These are phyloP conservation scores for Podila epicladia DNA, from an alignment of 192 early-diverging fungal species.

Conservation along the genomic window DNA sequence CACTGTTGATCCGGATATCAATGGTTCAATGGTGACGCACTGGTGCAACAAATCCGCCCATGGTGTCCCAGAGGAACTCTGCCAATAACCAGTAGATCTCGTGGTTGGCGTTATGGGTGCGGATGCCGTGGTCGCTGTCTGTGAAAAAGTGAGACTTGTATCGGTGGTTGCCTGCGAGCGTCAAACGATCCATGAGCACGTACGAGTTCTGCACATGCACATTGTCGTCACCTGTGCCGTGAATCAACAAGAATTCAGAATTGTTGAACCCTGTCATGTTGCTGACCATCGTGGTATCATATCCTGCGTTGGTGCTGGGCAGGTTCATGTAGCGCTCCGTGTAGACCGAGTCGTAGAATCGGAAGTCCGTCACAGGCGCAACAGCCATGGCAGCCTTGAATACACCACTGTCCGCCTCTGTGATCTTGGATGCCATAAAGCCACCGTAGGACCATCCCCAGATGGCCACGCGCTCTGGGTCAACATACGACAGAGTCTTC, in stretches of 20 bases:
- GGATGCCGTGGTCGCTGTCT: slow-evolving; percentile 91
- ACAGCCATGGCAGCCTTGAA: slow-evolving; percentile 92
- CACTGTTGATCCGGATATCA: too few species aligned
- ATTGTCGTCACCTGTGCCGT: slow-evolving; percentile 86
- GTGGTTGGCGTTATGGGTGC: slow-evolving; percentile 75
- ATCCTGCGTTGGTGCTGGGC: slow-evolving; percentile 84
- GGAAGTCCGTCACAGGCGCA: slow-evolving; percentile 92
- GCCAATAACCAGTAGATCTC: slow-evolving; percentile 55
- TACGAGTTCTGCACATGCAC: slow-evolving; percentile 96
- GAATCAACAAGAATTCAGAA: slow-evolving; percentile 83
- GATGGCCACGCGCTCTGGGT: slow-evolving; percentile 82
- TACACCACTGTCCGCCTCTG: slow-evolving; percentile 85
- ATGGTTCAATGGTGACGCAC: slow-evolving; percentile 34
- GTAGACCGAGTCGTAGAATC: slow-evolving; percentile 87
- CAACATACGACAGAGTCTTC: slow-evolving; percentile 77
- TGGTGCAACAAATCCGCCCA: slow-evolving; percentile 44
- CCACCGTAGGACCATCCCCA: slow-evolving; percentile 99
- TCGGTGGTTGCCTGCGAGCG: slow-evolving; percentile 73
- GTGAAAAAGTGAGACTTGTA: slow-evolving; percentile 92
- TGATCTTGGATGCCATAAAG: slow-evolving; percentile 82
- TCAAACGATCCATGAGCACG: slow-evolving; percentile 77
- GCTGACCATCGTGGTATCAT: slow-evolving; percentile 76
- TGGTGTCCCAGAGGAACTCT: slow-evolving; percentile 32
- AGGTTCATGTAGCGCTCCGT: slow-evolving; percentile 98
- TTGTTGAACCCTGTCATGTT: slow-evolving; percentile 87